A percentile compares a stretch with the other conserved stretches of the same genome.
Conservation (phyloP, 2,329 filamentous ascomycete genomes). For the Chrysoporthe deuterocubensis region DNA sequence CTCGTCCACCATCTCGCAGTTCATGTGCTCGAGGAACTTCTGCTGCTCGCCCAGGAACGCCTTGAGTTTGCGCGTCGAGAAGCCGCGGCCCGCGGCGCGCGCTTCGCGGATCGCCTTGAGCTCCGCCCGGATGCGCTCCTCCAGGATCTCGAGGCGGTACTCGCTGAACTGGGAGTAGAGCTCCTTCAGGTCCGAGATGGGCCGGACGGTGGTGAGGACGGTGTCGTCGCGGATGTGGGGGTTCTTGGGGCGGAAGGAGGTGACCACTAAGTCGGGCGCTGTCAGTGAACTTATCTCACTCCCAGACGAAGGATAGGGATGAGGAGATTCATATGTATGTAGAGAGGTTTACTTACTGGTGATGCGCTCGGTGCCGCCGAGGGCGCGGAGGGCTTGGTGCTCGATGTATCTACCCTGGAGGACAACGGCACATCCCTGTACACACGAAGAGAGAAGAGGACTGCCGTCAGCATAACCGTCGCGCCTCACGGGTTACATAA, state of each 20-base stretch:
- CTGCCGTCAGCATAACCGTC: constrained; percentile 19
- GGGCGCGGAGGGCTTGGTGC: constrained; percentile 63
- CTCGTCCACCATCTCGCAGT: constrained; percentile 40
- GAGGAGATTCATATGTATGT: too few relatives aligned
- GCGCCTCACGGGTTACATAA: constrained; percentile 21
- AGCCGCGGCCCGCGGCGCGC: constrained; percentile 33
- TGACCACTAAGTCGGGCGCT: constrained; percentile 56
- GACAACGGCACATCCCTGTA: constrained; percentile 64
- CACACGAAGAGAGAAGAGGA: constrained; percentile 31
- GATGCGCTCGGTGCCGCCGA: constrained; percentile 64
- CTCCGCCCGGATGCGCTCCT: constrained; percentile 57
- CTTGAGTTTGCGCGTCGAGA: constrained; percentile 38
- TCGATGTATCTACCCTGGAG: constrained; percentile 70
- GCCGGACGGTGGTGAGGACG: constrained; percentile 62
- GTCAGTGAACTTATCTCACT: neutral
- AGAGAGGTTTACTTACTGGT: constrained; percentile 4
- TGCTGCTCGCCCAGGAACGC: constrained; percentile 40
- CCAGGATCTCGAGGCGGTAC: constrained; percentile 66
- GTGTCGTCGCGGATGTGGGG: constrained; percentile 61
- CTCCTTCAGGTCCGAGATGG: constrained; percentile 59
- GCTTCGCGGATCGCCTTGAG: constrained; percentile 47
- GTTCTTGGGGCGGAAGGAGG: constrained; percentile 64
- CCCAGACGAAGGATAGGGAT: neutral
- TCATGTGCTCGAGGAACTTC: constrained; percentile 41
- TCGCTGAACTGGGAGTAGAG: constrained; percentile 65